Conservation (phyloP, 805 yeast genomes). For the Barnettozyma pratensis region DNA sequence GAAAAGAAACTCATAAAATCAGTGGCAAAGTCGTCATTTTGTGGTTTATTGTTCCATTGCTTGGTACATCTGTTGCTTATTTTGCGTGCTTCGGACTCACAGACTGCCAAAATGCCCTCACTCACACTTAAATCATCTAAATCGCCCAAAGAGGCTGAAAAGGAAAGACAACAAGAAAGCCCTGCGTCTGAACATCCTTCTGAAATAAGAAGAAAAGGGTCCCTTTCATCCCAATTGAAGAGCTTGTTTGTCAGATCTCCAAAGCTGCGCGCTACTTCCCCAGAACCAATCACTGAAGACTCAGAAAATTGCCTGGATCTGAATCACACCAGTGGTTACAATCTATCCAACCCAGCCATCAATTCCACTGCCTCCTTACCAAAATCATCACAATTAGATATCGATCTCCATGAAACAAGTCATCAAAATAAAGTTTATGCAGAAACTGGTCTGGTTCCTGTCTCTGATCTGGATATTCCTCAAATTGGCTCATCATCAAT, state of each 20-base stretch:
- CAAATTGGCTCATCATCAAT: background rate
- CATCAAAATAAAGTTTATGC: background rate
- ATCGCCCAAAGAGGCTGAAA: background rate
- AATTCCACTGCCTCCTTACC: background rate
- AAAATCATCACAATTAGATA: constrained; percentile 1
- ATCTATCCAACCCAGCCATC: background rate
- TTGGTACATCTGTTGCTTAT: background rate
- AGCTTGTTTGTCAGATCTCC: constrained; percentile 18
- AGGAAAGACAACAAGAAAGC: background rate
- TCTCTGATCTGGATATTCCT: background rate
- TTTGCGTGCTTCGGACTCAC: background rate
- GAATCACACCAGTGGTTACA: background rate
- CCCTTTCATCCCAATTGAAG: constrained; percentile 19
- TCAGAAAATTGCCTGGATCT: background rate
- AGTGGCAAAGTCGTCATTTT: background rate
- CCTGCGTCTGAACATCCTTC: background rate
- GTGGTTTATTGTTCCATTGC: background rate
- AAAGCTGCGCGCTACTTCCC: background rate
- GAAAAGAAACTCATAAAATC: background rate
- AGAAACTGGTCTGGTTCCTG: constrained; percentile 1
- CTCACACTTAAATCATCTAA: background rate
- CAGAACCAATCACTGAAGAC: background rate
- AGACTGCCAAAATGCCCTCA: background rate
- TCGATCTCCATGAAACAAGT: background rate
- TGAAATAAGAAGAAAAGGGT: constrained; percentile 7